Evolutionary conservation across 106 monocot genomes (phyloP), one percentile per base, ranked within the genome.

Genomic region (Cymbidium sinense): DNA sequence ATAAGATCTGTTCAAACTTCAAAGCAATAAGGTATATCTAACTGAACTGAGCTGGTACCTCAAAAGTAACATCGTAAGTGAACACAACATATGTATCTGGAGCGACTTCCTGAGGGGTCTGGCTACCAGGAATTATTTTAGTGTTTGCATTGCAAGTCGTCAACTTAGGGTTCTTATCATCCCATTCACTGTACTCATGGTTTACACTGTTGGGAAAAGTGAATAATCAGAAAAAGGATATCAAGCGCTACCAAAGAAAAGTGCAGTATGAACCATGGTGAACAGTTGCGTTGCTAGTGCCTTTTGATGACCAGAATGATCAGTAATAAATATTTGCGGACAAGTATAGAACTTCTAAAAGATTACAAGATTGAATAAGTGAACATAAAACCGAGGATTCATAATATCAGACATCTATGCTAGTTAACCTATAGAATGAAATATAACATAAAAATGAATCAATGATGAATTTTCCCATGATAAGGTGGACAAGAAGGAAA

Each of bases 1-100:
- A 31, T 23, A 82, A 34, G 30, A 44, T 12, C 15, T 21, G 20
- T 31, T 54, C 27, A n/a, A 4, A 18, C 11, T 31, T 54, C 27
- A n/a, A 4, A 18, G 20, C 47, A 17, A 13, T 13, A 47, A 17
- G 47, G 47, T 13, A 1, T 47, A 47, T 13, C 1, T 1, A 15
- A 47, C 47, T 47, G 47, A 77, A 64, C 20, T 20, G 50, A 51
- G 9, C 34, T 62, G 80, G 12, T 41, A 89, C 88, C 86, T 73
- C 51, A 39, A 89, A 89, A 41, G 70, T 72, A 55, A 89, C 86
- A 76, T 86, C 83, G 61, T 86, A 89, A 7, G 83, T 83, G 83
- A 89, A 89, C 4, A 89, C 79, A 76, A 89, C 21, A 21, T 76
- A 82, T 74, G 82, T 65, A 62, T 78, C 81, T 37, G 54, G 78